phyloP scores from a whole-genome alignment of 1,284 basidiomycete genomes.

The Lentinus polychrous region DNA sequence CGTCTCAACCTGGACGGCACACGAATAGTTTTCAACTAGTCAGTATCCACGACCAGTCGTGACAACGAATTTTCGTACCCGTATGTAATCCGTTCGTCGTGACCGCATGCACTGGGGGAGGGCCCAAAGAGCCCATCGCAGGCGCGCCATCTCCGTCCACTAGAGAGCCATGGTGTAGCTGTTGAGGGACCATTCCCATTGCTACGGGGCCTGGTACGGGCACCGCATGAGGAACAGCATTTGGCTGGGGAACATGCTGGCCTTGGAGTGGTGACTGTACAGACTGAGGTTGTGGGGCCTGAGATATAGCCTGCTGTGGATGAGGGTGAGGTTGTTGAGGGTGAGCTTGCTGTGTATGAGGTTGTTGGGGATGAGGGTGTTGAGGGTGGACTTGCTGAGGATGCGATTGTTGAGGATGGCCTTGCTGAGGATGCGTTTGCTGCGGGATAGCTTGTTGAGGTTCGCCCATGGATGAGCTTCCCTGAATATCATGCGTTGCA shows the following conservation, averaged over 20 bases:
- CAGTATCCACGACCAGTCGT: too few species aligned
- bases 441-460: too few species aligned
- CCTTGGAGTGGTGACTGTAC: neutral
- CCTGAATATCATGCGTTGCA: neutral
- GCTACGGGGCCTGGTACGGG: neutral
- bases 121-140: constrained; percentile 5
- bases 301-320: neutral
- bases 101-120: neutral
- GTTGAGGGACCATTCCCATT: neutral
- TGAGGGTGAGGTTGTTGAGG: too few species aligned
- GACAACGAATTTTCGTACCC: too few species aligned
- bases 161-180: neutral
- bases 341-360: neutral
- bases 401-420: too few species aligned
- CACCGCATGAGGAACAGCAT: neutral
- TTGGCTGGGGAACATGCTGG: neutral
- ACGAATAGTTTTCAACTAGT: too few species aligned
- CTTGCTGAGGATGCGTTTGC: neutral
- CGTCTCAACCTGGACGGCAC: too few species aligned
- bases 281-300: neutral
- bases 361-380: neutral
- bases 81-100: too few species aligned
- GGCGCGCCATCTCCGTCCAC: neutral
- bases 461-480: neutral
- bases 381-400: too few species aligned